phyloP scores from a whole-genome alignment of 1,284 basidiomycete species.

The Ceratobasidium sp. region DNA sequence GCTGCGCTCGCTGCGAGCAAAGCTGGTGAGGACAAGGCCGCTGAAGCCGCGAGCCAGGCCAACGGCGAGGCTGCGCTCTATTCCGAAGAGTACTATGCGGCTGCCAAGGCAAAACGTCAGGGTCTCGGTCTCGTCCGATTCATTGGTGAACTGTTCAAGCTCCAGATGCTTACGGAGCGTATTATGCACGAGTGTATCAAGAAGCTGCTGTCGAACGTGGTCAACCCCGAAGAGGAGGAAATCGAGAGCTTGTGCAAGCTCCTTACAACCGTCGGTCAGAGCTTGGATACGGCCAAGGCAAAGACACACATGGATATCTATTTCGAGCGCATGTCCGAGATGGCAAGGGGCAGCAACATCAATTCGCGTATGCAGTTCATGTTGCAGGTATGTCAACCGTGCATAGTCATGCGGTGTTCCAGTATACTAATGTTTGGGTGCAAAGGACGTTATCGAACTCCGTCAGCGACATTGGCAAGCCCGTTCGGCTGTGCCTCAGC shows the following conservation, averaged over 20 bases:
- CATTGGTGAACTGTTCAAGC: conserved; percentile 97
- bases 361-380: conserved; percentile 93
- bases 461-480: conserved; percentile 83
- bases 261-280: conserved; percentile 84
- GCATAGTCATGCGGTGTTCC: conserved; percentile 26
- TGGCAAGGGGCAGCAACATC: conserved; percentile 76
- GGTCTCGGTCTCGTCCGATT: conserved; percentile 97
- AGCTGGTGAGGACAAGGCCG: conserved; percentile 61
- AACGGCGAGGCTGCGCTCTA: conserved; percentile 71
- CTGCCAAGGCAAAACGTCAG: conserved; percentile 95
- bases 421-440: conserved; percentile 17
- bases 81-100: conserved; percentile 96
- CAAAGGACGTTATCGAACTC: conserved; percentile 87
- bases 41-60: conserved; percentile 56
- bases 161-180: conserved; percentile 91
- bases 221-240: conserved; percentile 96
- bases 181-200: conserved; percentile 98
- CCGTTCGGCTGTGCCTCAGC: conserved; percentile 77
- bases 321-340: conserved; percentile 87
- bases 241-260: conserved; percentile 96
- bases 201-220: conserved; percentile 90
- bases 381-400: conserved; percentile 73
- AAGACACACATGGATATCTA: conserved; percentile 89
- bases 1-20: conserved; percentile 57
- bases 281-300: conserved; percentile 82